These are phyloP conservation scores for Lathyrus oleraceus DNA, from an alignment of 306 rosid species.

Conservation along the genomic window DNA sequence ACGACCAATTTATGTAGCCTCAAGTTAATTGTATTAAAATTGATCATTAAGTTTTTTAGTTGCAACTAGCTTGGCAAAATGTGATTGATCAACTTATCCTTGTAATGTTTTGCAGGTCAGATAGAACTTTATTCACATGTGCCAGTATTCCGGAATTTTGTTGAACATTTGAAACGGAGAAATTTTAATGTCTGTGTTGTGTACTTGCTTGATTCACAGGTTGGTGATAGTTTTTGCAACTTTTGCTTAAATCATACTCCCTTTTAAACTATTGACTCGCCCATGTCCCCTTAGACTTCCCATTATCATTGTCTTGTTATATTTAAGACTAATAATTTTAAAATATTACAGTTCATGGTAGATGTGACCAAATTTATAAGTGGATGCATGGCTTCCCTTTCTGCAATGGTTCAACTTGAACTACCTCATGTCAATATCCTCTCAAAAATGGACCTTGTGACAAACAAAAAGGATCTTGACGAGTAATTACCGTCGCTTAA, in stretches of 20 bases:
- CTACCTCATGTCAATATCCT: constrained; percentile 91
- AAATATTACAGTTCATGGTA: constrained; percentile 62
- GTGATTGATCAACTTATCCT: constrained; percentile 8
- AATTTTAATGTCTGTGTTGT: constrained; percentile 84
- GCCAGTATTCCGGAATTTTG: constrained; percentile 76
- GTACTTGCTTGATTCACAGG: constrained; percentile 95
- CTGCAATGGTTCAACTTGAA: constrained; percentile 91
- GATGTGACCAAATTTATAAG: constrained; percentile 95
- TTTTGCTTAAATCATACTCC: constrained; percentile 7
- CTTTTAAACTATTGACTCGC: constrained; percentile 10
- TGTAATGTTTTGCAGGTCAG: constrained; percentile 65
- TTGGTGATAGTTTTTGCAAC: constrained; percentile 38
- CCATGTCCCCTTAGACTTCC: constrained; percentile 5
- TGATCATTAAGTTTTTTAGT: constrained; percentile 14
- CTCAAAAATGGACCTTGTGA: constrained; percentile 92
- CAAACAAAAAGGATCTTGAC: constrained; percentile 72
- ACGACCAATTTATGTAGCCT: background rate
- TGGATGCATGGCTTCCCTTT: constrained; percentile 89
- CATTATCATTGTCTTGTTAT: background rate
- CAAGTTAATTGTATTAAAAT: background rate
- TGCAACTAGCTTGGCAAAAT: constrained; percentile 9
- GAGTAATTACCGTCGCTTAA: constrained; percentile 47
- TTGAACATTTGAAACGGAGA: constrained; percentile 79
- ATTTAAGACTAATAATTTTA: constrained; percentile 18
- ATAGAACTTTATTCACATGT: constrained; percentile 93